Evolutionary conservation across 2,329 filamentous ascomycete genomes (phyloP).

Genomic region (Boeremia lycopersici): DNA sequence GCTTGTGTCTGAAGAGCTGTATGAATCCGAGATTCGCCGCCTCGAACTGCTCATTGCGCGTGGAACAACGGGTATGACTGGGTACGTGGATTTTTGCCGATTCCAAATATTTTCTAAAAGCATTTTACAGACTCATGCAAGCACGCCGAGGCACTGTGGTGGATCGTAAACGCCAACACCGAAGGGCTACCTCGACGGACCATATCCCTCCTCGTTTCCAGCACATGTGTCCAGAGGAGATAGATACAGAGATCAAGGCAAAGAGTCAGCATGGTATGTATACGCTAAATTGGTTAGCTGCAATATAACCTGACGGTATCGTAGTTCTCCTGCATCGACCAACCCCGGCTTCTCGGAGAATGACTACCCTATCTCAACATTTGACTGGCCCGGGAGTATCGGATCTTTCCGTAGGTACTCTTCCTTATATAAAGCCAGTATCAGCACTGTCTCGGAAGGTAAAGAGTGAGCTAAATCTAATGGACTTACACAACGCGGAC

Average conservation of each 20-base stretch:
- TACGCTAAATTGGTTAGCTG: neutral
- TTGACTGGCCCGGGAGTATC: slow-evolving; percentile 36
- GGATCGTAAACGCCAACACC: slow-evolving; percentile 33
- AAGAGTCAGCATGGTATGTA: slow-evolving; percentile 34
- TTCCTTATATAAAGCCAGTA: slow-evolving; percentile 23
- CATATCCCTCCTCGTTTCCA: slow-evolving; percentile 10
- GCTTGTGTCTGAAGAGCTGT: slow-evolving; percentile 42
- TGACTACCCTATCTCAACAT: slow-evolving; percentile 48
- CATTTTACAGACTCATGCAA: slow-evolving; percentile 39
- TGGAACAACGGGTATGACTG: slow-evolving; percentile 49
- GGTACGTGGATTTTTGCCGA: slow-evolving; percentile 20
- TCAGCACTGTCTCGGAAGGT: slow-evolving; percentile 35
- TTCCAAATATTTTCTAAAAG: slow-evolving; percentile 3
- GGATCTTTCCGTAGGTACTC: slow-evolving; percentile 42
- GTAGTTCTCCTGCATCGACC: slow-evolving; percentile 36
- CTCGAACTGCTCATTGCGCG: slow-evolving; percentile 53
- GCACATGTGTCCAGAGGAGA: slow-evolving; percentile 23
- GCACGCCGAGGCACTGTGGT: slow-evolving; percentile 51
- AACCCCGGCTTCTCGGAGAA: slow-evolving; percentile 47
- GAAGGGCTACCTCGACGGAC: slow-evolving; percentile 23
- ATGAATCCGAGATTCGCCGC: slow-evolving; percentile 51
- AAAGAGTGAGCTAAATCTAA: slow-evolving; percentile 38
- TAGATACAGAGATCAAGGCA: slow-evolving; percentile 34
- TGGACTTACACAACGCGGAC: slow-evolving; percentile 11
- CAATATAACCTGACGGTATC: neutral